Base-by-base conservation (phyloP, 306 rosid genomes). In the Malus sieversii region DNA sequence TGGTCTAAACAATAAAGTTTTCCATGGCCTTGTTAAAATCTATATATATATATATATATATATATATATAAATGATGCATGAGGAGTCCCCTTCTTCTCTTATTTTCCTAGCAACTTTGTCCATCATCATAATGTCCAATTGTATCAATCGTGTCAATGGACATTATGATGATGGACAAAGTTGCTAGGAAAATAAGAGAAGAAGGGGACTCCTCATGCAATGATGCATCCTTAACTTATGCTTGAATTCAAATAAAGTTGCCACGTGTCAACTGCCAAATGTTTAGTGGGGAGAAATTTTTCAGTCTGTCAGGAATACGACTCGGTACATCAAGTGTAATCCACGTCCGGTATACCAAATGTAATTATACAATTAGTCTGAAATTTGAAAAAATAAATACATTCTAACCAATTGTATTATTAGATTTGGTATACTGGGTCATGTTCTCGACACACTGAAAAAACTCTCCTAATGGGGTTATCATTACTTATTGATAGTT, bases 231-330 rank as follows among this genome's bases (percentile, higher is more conserved):
- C 67, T 9, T 10, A 23, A 14, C 1, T 23, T 22, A 1, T 68
- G 14, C 87, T 83, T 89, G 53, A 78, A 82, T 80, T 75, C 76
- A 84, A 87, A 82, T 87, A 29, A 78, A 74, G 20, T 38, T 42
- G 68, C 3, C 55, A 57, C 13, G 23, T 35, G 27, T 16, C 44
- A 16, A 64, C 7, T 64, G 19, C 29, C 18, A 46, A 81, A 38
- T 64, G 66, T 29, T 13, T 32, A 79, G 83, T 85, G 87, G 69
- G 68, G n/a, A 14, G 19, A 48, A 14, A 46, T 46, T 46, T 46
- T 46, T 35, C 8, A 35, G 0, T 35, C 8, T 35, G 40, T 0
- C 8, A 0, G 8, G 2, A 35, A 35, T 35, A 35, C 2, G 40
- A 2, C 8, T 35, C 40, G 2, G 0, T 35, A 35, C 40, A 35